Evolutionary conservation across 1,284 basidiomycete genomes (phyloP).

Genomic region (Ganoderma leucocontextum): DNA sequence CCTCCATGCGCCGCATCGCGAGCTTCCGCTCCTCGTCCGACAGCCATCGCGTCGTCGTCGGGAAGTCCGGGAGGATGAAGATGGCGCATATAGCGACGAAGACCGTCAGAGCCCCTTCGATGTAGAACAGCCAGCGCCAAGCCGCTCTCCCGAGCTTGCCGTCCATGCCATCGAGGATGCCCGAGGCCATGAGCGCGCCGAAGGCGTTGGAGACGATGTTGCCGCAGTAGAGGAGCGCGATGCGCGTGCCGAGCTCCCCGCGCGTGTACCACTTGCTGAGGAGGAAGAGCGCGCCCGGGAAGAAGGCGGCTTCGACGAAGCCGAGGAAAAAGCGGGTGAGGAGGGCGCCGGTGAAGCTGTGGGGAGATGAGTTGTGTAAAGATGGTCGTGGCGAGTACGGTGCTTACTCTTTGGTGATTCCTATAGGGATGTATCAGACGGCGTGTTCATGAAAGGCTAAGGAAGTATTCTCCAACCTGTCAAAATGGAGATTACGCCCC

Average conservation of each 20-base stretch:
- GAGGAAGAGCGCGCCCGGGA: conserved; percentile 69
- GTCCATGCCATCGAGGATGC: conserved; percentile 75
- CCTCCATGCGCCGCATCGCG: conserved; percentile 74
- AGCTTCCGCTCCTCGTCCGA: conserved; percentile 67
- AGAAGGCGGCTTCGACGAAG: conserved; percentile 78
- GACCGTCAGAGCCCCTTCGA: conserved; percentile 74
- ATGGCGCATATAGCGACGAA: conserved; percentile 66
- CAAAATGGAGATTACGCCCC: conserved; percentile 47
- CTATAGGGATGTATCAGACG: conserved; percentile 7
- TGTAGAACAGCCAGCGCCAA: conserved; percentile 82
- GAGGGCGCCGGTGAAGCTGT: conserved; percentile 72
- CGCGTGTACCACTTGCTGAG: conserved; percentile 80
- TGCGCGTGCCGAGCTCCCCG: conserved; percentile 74
- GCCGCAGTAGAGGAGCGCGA: conserved; percentile 78
- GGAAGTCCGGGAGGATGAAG: conserved; percentile 83
- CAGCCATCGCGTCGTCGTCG: conserved; percentile 64
- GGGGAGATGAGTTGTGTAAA: conserved; percentile 8
- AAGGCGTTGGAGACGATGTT: conserved; percentile 85
- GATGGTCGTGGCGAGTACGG: background rate
- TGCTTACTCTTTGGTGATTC: conserved; percentile 33
- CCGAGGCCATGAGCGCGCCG: conserved; percentile 80
- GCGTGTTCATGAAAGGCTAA: no score
- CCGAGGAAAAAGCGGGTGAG: conserved; percentile 78
- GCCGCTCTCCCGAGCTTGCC: conserved; percentile 74
- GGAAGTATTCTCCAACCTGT: conserved; percentile 26